These are phyloP conservation scores for Candida piceae DNA, from an alignment of 805 yeast species.

Conservation along the genomic window DNA sequence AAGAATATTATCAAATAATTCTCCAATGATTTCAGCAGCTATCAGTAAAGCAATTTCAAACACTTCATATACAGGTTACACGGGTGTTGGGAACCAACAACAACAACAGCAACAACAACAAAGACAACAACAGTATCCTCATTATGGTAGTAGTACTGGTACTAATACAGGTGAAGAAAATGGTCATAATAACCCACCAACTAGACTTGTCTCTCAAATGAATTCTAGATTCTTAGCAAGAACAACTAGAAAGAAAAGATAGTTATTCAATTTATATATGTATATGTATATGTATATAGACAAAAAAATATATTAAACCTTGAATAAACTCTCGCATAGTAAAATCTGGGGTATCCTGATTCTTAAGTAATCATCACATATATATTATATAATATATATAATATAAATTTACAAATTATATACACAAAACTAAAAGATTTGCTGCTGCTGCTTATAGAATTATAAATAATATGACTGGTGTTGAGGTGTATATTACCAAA, in stretches of 20 bases:
- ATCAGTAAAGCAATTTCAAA: constrained; percentile 28
- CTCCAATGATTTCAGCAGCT: constrained; percentile 33
- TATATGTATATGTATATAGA: no score
- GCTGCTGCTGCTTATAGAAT: no score
- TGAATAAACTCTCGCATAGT: no score
- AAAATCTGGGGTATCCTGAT: no score
- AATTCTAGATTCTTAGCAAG: constrained; percentile 60
- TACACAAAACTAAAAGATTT: no score
- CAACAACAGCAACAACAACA: constrained; percentile 1
- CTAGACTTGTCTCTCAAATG: constrained; percentile 43
- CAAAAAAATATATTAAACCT: no score
- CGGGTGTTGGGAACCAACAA: neutral
- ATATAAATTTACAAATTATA: neutral
- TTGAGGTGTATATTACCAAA: neutral
- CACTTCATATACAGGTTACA: constrained; percentile 6
- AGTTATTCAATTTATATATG: no score
- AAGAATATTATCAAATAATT: constrained; percentile 17
- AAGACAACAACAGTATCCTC: constrained; percentile 1
- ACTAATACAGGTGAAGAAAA: neutral
- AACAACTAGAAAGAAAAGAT: constrained; percentile 40
- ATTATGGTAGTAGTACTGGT: constrained; percentile 1
- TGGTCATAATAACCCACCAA: no score
- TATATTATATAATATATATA: neutral
- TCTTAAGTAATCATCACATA: no score
- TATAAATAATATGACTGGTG: neutral